Conservation (phyloP, 805 yeast species). For the Yarrowia sp. region DNA sequence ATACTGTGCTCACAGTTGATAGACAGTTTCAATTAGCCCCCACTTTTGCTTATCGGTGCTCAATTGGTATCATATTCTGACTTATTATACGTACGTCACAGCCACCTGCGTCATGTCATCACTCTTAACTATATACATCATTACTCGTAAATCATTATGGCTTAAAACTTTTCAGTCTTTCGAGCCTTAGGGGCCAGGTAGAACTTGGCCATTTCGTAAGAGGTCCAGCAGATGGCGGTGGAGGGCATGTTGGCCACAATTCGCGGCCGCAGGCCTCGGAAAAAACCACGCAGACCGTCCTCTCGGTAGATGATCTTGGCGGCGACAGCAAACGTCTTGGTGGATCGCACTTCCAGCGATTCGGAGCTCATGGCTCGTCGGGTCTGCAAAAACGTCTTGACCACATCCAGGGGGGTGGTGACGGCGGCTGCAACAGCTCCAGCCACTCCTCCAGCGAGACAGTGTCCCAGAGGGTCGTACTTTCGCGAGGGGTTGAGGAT, state of each 20-base stretch:
- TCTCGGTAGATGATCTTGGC: conserved; percentile 57
- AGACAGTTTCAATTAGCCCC: no score
- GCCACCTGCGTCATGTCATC: no score
- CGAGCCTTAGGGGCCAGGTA: conserved; percentile 41
- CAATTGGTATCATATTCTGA: no score
- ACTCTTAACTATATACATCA: conserved; percentile 26
- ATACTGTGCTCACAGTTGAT: no score
- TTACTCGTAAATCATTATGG: conserved; percentile 26
- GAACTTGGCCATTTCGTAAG: conserved; percentile 94
- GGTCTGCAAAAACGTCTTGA: conserved; percentile 88
- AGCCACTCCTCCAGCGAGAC: conserved; percentile 88
- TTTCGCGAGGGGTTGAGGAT: conserved; percentile 67
- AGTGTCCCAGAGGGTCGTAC: conserved; percentile 88
- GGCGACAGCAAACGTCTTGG: conserved; percentile 69
- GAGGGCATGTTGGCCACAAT: conserved; percentile 90
- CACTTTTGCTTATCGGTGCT: no score
- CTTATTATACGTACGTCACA: no score
- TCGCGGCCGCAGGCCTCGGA: conserved; percentile 86
- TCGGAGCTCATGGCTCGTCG: conserved; percentile 39
- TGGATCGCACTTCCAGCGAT: conserved; percentile 45
- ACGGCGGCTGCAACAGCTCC: conserved; percentile 95
- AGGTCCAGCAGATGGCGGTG: conserved; percentile 96
- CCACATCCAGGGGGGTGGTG: conserved; percentile 91
- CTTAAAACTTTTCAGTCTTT: conserved; percentile 12
- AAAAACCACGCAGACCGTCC: conserved; percentile 57